phyloP scores from a whole-genome alignment of 352 stramenopile genomes.

The Thalassiosira sp. region DNA sequence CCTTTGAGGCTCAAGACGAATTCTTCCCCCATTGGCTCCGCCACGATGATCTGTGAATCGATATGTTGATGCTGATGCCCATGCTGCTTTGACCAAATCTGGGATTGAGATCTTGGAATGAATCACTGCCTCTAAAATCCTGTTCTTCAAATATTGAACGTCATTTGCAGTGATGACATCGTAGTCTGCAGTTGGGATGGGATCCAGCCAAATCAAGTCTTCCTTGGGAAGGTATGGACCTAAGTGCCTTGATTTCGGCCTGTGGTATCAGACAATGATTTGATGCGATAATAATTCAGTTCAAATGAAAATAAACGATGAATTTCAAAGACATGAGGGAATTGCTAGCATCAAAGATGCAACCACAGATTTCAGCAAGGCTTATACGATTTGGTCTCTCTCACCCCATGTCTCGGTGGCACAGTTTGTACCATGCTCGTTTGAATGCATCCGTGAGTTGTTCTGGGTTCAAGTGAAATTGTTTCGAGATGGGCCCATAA shows the following conservation, averaged over 20 bases:
- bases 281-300: background rate
- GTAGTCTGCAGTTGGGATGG: slow-evolving; percentile 52
- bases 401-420: slow-evolving; percentile 68
- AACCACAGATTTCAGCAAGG: too few relatives aligned
- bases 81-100: slow-evolving; percentile 66
- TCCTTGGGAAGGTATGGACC: slow-evolving; percentile 61
- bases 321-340: too few relatives aligned
- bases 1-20: slow-evolving; percentile 67
- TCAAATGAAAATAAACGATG: slow-evolving; percentile 3
- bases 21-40: slow-evolving; percentile 74
- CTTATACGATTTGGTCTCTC: too few relatives aligned
- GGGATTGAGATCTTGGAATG: slow-evolving; percentile 50
- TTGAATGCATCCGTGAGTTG: slow-evolving; percentile 83
- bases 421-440: slow-evolving; percentile 82
- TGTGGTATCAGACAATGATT: too few relatives aligned
- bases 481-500: slow-evolving; percentile 82
- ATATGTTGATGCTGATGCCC: slow-evolving; percentile 74
- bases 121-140: slow-evolving; percentile 44
- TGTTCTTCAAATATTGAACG: slow-evolving; percentile 50
- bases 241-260: slow-evolving; percentile 56
- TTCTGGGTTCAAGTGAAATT: slow-evolving; percentile 81
- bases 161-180: slow-evolving; percentile 45
- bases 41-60: slow-evolving; percentile 74
- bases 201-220: slow-evolving; percentile 73
- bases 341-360: too few relatives aligned